Conservation (phyloP, 306 rosid genomes). For the Rubus parviflorus region DNA sequence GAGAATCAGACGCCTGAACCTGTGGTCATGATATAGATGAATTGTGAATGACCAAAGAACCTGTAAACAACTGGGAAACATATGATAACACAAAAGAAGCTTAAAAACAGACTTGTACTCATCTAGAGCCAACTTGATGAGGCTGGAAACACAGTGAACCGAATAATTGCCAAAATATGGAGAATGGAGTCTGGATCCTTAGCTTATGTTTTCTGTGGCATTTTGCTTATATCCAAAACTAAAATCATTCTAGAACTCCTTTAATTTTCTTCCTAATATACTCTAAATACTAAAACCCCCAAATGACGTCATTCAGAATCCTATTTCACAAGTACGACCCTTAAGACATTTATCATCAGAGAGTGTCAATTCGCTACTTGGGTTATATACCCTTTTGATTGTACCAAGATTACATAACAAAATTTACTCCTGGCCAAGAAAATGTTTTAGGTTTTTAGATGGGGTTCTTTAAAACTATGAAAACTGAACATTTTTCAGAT, state of each 20-base stretch:
- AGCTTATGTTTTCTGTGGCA: not conserved
- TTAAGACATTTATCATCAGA: not conserved
- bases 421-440: not conserved
- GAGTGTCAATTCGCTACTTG: not conserved
- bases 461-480: not conserved
- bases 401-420: not conserved
- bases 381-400: not conserved
- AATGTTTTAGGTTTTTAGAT: not conserved
- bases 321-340: not conserved
- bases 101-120: not conserved
- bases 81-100: not conserved
- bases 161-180: not conserved
- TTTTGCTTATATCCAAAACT: not conserved
- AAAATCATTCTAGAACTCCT: not conserved
- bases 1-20: constrained; percentile 83
- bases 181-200: not conserved
- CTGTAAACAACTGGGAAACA: not conserved
- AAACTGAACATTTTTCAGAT: not conserved
- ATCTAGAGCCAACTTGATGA: not conserved
- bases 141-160: not conserved
- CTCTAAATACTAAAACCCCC: too few species aligned
- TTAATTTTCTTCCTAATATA: too few species aligned
- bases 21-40: constrained; percentile 6
- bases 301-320: not conserved
- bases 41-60: not conserved